Percentiles rank a stretch among this genome's conserved stretches.
Conservation (phyloP, 352 stramenopile species). For the Pythium phragmiticola region DNA sequence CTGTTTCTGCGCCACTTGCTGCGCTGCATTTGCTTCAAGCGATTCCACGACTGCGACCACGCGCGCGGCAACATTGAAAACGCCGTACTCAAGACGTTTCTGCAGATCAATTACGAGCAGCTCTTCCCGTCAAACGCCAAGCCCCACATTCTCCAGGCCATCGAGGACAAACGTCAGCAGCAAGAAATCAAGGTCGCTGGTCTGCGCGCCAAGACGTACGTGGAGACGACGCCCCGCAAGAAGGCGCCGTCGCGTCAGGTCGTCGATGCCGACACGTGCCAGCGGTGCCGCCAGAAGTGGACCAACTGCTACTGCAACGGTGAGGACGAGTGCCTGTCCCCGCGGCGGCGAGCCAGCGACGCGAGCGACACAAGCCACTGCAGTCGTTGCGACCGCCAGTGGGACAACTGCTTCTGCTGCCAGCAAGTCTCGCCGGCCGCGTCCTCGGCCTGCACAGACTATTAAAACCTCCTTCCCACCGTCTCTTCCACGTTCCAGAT, state of each 20-base stretch:
- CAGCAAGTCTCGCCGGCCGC: constrained; percentile 67
- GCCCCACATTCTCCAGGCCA: constrained; percentile 55
- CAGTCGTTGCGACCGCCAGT: constrained; percentile 63
- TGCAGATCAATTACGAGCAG: constrained; percentile 68
- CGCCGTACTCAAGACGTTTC: constrained; percentile 70
- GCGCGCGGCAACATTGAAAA: constrained; percentile 66
- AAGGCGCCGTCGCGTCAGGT: constrained; percentile 32
- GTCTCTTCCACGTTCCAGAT: constrained; percentile 10
- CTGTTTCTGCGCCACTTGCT: constrained; percentile 79
- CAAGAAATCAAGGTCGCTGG: constrained; percentile 61
- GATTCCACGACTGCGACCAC: constrained; percentile 68
- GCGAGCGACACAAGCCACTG: constrained; percentile 66
- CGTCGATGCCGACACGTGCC: constrained; percentile 70
- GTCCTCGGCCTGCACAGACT: constrained; percentile 63
- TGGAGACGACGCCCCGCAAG: constrained; percentile 32
- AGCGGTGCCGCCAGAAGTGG: constrained; percentile 80
- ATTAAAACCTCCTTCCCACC: constrained; percentile 23
- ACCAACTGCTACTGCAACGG: constrained; percentile 88
- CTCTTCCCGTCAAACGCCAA: constrained; percentile 59
- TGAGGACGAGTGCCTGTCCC: constrained; percentile 69
- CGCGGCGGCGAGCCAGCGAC: constrained; percentile 34
- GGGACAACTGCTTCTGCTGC: constrained; percentile 76
- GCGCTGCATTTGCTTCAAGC: constrained; percentile 65
- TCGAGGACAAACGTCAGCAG: constrained; percentile 72
- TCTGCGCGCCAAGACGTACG: constrained; percentile 57